Evolutionary conservation across 257 asterid genomes (phyloP).

Genomic region (Nicotiana attenuata): DNA sequence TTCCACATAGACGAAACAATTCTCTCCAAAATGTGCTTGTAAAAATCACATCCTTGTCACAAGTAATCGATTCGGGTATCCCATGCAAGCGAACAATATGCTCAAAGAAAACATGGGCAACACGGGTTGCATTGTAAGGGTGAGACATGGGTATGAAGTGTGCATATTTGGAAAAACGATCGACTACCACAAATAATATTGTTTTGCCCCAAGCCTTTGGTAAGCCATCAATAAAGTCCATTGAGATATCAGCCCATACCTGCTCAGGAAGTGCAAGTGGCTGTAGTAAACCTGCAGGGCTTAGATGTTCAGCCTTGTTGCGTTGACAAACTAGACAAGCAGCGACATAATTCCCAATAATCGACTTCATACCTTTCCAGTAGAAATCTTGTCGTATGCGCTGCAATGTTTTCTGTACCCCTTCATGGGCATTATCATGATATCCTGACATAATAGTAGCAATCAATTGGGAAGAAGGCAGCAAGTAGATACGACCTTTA

Average conservation of each 20-base stretch:
- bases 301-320: not conserved
- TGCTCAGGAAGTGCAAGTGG: not conserved
- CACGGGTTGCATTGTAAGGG: not conserved
- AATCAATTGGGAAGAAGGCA: not conserved
- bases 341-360: not conserved
- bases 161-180: not conserved
- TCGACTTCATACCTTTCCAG: not conserved
- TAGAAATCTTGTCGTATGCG: not conserved
- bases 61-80: not conserved
- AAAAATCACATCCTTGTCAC: not conserved
- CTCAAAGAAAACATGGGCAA: not conserved
- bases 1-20: no score
- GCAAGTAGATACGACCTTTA: not conserved
- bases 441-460: no score
- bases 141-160: not conserved
- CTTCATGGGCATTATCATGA: not conserved
- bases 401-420: not conserved
- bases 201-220: not conserved
- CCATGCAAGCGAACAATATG: not conserved
- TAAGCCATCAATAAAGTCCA: not conserved
- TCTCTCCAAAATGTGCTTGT: no score
- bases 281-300: not conserved
- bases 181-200: not conserved
- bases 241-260: not conserved
- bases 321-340: not conserved